Evolutionary conservation across 306 rosid genomes (phyloP).

Genomic region (Vachellia collinsii): DNA sequence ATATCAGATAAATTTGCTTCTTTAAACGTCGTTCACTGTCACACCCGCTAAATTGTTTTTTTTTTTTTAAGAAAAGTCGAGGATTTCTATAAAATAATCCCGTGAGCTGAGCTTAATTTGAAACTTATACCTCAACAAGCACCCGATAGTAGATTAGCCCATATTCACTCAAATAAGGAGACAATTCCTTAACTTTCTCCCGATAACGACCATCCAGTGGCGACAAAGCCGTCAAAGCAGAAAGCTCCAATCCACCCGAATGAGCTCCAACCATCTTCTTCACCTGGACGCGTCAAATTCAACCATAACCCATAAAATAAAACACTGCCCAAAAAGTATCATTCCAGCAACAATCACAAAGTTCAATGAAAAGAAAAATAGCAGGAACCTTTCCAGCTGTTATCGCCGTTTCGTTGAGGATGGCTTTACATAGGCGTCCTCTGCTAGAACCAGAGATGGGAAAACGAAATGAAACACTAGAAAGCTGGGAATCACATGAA

Average conservation of each 20-base stretch:
- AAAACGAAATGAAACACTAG: slow-evolving; percentile 23
- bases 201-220: slow-evolving; percentile 83
- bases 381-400: slow-evolving; percentile 29
- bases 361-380: not conserved
- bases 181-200: slow-evolving; percentile 64
- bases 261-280: slow-evolving; percentile 31
- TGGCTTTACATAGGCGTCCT: slow-evolving; percentile 38
- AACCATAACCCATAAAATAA: not conserved
- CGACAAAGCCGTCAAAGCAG: slow-evolving; percentile 66
- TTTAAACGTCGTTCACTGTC: not conserved
- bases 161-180: slow-evolving; percentile 64
- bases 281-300: slow-evolving; percentile 20
- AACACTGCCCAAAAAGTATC: not conserved
- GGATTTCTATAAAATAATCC: not conserved
- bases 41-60: not conserved
- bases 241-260: slow-evolving; percentile 47
- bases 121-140: slow-evolving; percentile 62
- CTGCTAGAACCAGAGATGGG: slow-evolving; percentile 17
- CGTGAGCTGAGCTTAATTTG: not conserved
- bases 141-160: slow-evolving; percentile 65
- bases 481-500: not conserved
- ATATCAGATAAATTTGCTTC: not conserved
- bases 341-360: not conserved
- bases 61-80: too few species aligned
- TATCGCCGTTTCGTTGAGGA: slow-evolving; percentile 6